A percentile compares a stretch with the other conserved stretches of the same genome.
Evolutionary conservation across 2,329 filamentous ascomycete species (phyloP).

Genomic region (Exophiala mesophila): DNA sequence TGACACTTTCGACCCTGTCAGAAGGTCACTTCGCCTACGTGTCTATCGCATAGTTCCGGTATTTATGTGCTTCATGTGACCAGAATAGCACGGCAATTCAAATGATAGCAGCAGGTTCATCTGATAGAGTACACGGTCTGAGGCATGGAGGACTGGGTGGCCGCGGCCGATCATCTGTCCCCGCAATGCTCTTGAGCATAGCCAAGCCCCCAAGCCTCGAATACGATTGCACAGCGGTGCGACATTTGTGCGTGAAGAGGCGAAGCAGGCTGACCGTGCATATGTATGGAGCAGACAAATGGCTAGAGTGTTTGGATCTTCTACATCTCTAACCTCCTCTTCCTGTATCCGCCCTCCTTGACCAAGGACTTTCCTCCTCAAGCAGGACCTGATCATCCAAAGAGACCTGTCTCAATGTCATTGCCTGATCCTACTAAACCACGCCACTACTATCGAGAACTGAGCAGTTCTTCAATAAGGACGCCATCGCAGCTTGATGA

Average conservation of each 20-base stretch:
- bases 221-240: not conserved
- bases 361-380: not conserved
- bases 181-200: slow-evolving; percentile 1
- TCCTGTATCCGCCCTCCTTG: slow-evolving; percentile 2
- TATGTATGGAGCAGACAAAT: not conserved
- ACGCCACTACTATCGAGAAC: not conserved
- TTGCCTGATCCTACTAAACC: slow-evolving; percentile 1
- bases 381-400: slow-evolving; percentile 2
- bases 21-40: slow-evolving; percentile 2
- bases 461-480: slow-evolving; percentile 2
- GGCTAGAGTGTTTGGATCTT: not conserved
- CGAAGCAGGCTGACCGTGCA: not conserved
- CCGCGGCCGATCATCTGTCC: not conserved
- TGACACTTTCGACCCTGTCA: not conserved
- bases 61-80: not conserved
- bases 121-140: not conserved
- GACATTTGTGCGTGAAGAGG: slow-evolving; percentile 3
- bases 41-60: not conserved
- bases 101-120: not conserved
- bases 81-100: too few species aligned
- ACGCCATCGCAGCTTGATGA: slow-evolving; percentile 1
- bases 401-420: slow-evolving; percentile 2
- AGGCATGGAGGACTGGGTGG: slow-evolving; percentile 1
- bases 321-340: not conserved
- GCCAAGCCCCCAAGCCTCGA: slow-evolving; percentile 2